Base-by-base conservation (phyloP, 2,329 filamentous ascomycete species). In the Aurifilum marmelostoma region DNA sequence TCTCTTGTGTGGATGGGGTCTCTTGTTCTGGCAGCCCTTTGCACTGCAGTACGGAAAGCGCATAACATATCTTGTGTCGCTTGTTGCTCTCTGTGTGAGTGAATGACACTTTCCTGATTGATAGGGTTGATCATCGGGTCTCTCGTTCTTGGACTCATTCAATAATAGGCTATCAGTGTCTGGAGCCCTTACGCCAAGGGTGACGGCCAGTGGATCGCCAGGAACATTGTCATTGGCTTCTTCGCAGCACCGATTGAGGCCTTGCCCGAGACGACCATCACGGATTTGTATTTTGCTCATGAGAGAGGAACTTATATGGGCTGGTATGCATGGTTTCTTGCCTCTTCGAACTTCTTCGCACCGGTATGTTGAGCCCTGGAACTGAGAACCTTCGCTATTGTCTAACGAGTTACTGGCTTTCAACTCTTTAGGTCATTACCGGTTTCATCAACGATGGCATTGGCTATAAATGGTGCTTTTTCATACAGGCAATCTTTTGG, bases 11-110 rank as follows among this genome's bases (percentile, higher is more conserved):
- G 81, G 81, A 29, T 84, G 82, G 81, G 80, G 80, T 0, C 74
- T 81, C 24, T 67, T 83, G 0, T 79, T 83, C 63, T 84, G 82
- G 82, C 82, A 84, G 70, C 80, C 82, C 0, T 79, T 83, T 66
- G 80, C 82, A 2, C 72, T 82, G 71, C 79, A 81, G 58, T 83
- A 80, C 73, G 82, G 82, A 29, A 70, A 73, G 43, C 68, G 75
- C 14, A 63, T 72, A 2, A 72, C 74, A 1, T 77, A 77, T 60
- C 52, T 76, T 0, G 50, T 67, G 3, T 71, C 70, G n/a, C 69
- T 72, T 1, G 39, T 73, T 43, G 72, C 69, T 12, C 41, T 70
- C 27, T 60, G 70, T 24, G 72, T 72, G 65, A 59, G 71, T 69
- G 1, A 21, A n/a, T n/a, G 34, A 34, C 34, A 34, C 34, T 34